Evolutionary conservation across 2,329 filamentous ascomycete species (phyloP).

Genomic region (Xylaria sp.): DNA sequence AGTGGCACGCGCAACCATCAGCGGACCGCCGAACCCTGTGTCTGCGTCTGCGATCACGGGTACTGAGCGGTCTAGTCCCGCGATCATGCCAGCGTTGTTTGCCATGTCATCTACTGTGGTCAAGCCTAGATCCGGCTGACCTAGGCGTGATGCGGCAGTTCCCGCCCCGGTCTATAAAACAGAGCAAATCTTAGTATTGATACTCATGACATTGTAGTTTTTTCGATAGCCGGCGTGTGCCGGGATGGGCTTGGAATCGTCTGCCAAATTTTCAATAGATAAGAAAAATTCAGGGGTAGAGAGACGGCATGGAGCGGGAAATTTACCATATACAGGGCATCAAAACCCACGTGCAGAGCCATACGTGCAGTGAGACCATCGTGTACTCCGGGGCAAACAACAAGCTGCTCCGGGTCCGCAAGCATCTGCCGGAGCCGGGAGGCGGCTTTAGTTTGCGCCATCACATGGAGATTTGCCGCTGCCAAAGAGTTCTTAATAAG

Average conservation of each 20-base stretch:
- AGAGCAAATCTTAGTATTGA: neutral
- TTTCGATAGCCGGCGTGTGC: neutral
- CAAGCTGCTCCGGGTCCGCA: conserved; percentile 47
- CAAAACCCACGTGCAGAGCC: conserved; percentile 64
- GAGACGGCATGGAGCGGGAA: neutral
- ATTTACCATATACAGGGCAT: conserved; percentile 67
- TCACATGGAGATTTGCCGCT: neutral
- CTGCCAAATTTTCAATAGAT: neutral
- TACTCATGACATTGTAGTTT: neutral
- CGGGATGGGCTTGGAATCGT: neutral
- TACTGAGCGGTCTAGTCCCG: conserved; percentile 62
- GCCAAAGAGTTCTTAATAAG: neutral
- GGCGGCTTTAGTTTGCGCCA: conserved; percentile 3
- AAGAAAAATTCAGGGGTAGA: neutral
- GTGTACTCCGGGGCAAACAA: conserved; percentile 73
- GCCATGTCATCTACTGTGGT: conserved; percentile 53
- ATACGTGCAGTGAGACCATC: conserved; percentile 74
- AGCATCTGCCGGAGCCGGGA: conserved; percentile 53
- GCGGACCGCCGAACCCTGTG: conserved; percentile 51
- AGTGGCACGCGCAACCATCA: conserved; percentile 63
- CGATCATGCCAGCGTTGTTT: conserved; percentile 71
- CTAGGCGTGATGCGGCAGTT: conserved; percentile 59
- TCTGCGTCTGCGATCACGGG: conserved; percentile 72
- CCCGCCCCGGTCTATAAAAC: conserved; percentile 35
- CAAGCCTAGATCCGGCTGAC: conserved; percentile 65